Base-by-base conservation (phyloP, 805 yeast genomes). In the Starmerella cellae region DNA sequence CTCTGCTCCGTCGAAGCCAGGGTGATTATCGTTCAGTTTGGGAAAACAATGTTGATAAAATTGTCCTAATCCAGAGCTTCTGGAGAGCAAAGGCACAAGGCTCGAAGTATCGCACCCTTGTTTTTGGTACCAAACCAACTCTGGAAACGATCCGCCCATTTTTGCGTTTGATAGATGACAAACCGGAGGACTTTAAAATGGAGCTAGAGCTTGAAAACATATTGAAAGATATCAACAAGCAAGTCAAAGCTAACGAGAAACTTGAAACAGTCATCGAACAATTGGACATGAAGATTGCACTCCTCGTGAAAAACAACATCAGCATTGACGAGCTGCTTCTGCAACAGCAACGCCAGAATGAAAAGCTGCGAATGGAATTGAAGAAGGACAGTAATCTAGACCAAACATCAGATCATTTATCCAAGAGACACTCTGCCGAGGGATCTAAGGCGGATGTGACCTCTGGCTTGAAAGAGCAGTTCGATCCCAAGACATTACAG, bases 241-340 rank as follows among this genome's bases (percentile, higher is more conserved):
- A 73, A 44, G 79, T 87, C n/a, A 69, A 71, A 44, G 66, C 67
- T 19, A 83, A 82, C 53, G 88, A 78, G 49, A 72, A 69, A 28
- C 63, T 83, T 52, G 94, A 87, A 60, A 71, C 70, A 39, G 78
- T 76, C 45, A 74, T 87, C 44, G 79, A 80, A 46, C 79, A 80
- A 53, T 66, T 85, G 47, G 84, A 84, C 49, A 73, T 80, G 47
- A 85, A 85, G 56, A 72, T 82, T 45, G 79, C 83, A 5, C 63
- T 85, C 35, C 63, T 91, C 34, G 82, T 79, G 50, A 82, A 77
- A 55, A 84, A 82, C 62, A 80, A 79, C 54, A 77, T 84, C 46
- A 70, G 87, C 1, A 59, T 85, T 18, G 91, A 82, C 50, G 91
- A 82, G 48, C 65, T 82, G 5, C 44, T 47, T 11, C 38, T 46